Evolutionary conservation across 768 basidiomycete species (phyloP), one percentile per base, ranked within the genome.

Genomic region (Russula foetens): DNA sequence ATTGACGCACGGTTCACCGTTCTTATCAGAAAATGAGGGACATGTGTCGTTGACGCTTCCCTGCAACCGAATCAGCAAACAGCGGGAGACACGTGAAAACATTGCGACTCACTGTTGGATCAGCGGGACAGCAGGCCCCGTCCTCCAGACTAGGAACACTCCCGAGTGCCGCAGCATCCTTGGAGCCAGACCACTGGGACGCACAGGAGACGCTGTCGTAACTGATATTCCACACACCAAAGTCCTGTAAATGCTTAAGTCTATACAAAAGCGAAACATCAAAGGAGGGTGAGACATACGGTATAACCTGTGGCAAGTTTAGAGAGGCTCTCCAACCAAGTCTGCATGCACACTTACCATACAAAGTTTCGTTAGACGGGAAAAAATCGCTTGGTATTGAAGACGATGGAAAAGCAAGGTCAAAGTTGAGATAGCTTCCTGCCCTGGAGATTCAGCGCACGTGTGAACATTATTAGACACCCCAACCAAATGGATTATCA

Each of bases 171-270:
- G 81, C 74, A 17, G 78, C 68, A 59, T 85, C 74, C 21, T 73
- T 76, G 52, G 74, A 77, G 9, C 91, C 91, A 38, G 75, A 71
- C 91, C 90, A 92, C 54, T 80, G 70, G 3, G 75, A 61, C 2
- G 79, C 58, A 67, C 90, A 92, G 31, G 83, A 72, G 11, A 91
- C 82, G 29, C 73, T 76, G 66, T 83, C 72, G 69, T 92, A 92
- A 19, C 78, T 84, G 67, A 90, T 75, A 67, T 91, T 90, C 90
- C 91, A 93, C 21, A 92, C 83, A 52, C 91, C 89, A 75, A 92
- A 92, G 68, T 92, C 91, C 86, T 88, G 59, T 47, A 7, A 49
- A 8, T 17, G 38, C 46, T 28, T 47, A 29, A 19, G 44, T 49
- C 15, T 43, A 51, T 45, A 39, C 12, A 4, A 26, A 45, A 51